phyloP scores from a whole-genome alignment of 805 yeast genomes.

The Nakazawaea wyomingensis region DNA sequence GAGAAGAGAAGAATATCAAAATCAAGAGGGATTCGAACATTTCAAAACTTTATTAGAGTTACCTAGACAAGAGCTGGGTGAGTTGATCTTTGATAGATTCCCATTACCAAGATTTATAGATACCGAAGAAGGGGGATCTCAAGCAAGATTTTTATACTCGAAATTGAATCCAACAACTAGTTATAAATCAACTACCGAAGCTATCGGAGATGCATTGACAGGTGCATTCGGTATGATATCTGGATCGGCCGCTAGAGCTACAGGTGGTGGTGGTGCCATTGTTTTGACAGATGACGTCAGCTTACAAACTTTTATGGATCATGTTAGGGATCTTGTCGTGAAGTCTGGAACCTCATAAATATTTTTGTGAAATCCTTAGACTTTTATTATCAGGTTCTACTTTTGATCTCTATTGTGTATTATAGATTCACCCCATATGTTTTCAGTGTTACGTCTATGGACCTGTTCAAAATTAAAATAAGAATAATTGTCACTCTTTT shows the following conservation, averaged over 20 bases:
- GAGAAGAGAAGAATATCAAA: conserved; percentile 61
- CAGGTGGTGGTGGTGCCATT: conserved; percentile 26
- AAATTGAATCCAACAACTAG: conserved; percentile 63
- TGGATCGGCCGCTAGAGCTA: conserved; percentile 13
- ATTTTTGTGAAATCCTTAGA: too few species aligned
- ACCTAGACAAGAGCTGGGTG: conserved; percentile 63
- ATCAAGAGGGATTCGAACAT: conserved; percentile 52
- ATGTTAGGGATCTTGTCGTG: conserved; percentile 34
- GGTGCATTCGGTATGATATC: conserved; percentile 26
- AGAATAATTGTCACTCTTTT: too few species aligned
- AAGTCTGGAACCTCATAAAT: conserved; percentile 14
- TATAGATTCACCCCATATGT: too few species aligned
- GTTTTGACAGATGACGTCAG: conserved; percentile 58
- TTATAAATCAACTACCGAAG: conserved; percentile 31
- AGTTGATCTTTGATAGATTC: conserved; percentile 57
- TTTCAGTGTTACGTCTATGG: too few species aligned
- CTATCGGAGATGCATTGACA: conserved; percentile 21
- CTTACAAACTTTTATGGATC: conserved; percentile 52
- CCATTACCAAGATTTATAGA: conserved; percentile 71
- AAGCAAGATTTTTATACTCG: conserved; percentile 66
- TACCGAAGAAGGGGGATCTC: conserved; percentile 73
- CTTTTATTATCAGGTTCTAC: too few species aligned
- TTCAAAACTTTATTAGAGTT: conserved; percentile 55
- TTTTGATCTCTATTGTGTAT: too few species aligned
- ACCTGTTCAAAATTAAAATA: too few species aligned